Base-by-base conservation (phyloP, 2,329 filamentous ascomycete genomes). In the Chaetomiaceae sp. region DNA sequence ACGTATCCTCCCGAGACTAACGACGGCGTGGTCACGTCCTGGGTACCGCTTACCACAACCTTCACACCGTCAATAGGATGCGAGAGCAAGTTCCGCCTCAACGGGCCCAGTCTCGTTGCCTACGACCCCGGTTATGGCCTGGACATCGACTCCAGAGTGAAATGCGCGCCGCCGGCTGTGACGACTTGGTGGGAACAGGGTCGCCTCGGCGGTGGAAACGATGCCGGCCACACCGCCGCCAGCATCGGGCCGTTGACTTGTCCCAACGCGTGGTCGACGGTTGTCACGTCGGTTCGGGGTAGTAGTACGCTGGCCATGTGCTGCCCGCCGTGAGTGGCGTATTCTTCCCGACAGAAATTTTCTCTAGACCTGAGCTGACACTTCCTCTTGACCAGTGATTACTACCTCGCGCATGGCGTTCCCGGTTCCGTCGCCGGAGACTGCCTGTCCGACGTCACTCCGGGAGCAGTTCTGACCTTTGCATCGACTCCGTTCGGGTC, bases 121-220 rank as follows among this genome's bases (percentile, higher is more conserved):
- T 48, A 48, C n/a, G 45, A 48, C 34, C 45, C 33, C 1, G 45
- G 34, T 10, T 48, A 48, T 11, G 45, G 45, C 45, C 45, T 48
- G 16, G 45, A 48, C 34, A 48, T 48, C 25, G 45, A 48, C 34
- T 8, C 23, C 3, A 38, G 6, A 29, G 45, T 48, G 10, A 48
- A 48, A 20, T 48, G 45, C 25, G 23, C 10, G 11, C 45, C 45
- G 23, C 34, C 45, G 27, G 45, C 45, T 11, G 45, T 40, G 33
- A 48, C 45, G 25, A 48, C 45, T 3, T 48, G 45, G 45, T 48
- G 45, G 45, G 45, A 48, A 23, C 45, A 48, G 11, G 45, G 45
- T 6, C 45, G 45, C 16, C 45, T 48, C 14, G 45, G 45, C 23
- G 21, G 34, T 10, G 45, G 45, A 4, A 21, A 48, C 34, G 45